Conservation (phyloP, 768 basidiomycete genomes). For the Mrakia gelida region DNA sequence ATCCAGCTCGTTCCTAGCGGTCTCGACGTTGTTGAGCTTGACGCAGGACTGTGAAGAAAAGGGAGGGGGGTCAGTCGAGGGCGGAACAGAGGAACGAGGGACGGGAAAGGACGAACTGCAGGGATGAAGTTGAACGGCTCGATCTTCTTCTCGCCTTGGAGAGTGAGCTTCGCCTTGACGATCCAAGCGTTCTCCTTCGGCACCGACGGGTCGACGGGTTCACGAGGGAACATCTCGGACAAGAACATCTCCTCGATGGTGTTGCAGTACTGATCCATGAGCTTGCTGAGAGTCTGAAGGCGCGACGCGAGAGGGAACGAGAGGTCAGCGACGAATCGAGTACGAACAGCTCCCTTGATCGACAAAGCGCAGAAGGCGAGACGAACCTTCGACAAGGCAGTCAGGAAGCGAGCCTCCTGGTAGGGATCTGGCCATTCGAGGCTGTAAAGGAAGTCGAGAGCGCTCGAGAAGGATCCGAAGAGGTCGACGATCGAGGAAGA, state of each 20-base stretch:
- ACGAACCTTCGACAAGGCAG: constrained; percentile 73
- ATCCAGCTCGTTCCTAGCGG: constrained; percentile 82
- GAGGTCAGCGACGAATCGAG: background rate
- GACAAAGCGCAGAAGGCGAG: too few species aligned
- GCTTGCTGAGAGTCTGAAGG: constrained; percentile 77
- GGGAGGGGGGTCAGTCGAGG: background rate
- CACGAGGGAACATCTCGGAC: constrained; percentile 71
- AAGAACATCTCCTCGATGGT: constrained; percentile 84
- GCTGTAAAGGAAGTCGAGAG: constrained; percentile 79
- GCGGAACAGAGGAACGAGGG: background rate
- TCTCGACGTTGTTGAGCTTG: constrained; percentile 95
- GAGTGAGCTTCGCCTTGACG: constrained; percentile 66
- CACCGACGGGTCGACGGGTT: constrained; percentile 19
- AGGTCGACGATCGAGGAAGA: constrained; percentile 97
- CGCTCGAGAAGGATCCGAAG: constrained; percentile 87
- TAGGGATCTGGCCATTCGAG: constrained; percentile 89
- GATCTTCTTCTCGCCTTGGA: constrained; percentile 74
- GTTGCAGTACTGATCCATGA: constrained; percentile 85
- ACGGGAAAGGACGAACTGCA: constrained; percentile 44
- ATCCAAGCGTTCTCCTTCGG: constrained; percentile 33
- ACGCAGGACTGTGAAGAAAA: constrained; percentile 66
- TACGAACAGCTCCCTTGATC: background rate
- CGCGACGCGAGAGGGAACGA: background rate
- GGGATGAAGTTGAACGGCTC: constrained; percentile 93
- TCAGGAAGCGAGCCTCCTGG: constrained; percentile 84